Evolutionary conservation across 331 rosid species (phyloP).

Genomic region (Phaseolus coccineus): DNA sequence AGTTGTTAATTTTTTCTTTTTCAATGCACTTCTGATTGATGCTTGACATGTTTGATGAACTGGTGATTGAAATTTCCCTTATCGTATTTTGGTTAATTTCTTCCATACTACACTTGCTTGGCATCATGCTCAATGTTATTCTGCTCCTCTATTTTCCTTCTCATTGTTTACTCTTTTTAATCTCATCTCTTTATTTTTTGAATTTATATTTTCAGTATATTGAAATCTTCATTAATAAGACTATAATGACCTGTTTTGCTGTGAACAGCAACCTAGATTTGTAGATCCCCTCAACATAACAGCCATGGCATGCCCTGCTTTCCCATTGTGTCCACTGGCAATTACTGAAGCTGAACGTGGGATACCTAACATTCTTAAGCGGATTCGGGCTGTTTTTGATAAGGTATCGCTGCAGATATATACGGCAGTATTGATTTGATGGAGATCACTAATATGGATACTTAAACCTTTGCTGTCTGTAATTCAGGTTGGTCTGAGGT

Average conservation of each 20-base stretch:
- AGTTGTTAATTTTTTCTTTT: neutral
- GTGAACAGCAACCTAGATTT: conserved; percentile 75
- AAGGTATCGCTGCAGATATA: conserved; percentile 61
- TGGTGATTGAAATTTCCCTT: conserved; percentile 4
- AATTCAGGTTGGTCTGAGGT: conserved; percentile 90
- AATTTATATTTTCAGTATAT: neutral
- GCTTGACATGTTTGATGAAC: conserved; percentile 8
- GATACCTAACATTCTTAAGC: conserved; percentile 88
- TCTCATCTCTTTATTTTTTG: neutral
- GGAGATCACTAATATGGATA: conserved; percentile 29
- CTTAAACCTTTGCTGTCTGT: conserved; percentile 25
- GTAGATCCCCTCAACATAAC: conserved; percentile 96
- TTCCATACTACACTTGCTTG: conserved; percentile 7
- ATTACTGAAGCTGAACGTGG: conserved; percentile 98
- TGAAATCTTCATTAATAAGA: neutral
- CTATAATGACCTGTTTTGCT: conserved; percentile 43
- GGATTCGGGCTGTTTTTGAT: conserved; percentile 88
- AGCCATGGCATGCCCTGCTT: conserved; percentile 99
- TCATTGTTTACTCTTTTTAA: neutral
- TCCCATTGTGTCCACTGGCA: conserved; percentile 97
- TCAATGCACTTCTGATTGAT: conserved; percentile 6
- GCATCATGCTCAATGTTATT: conserved; percentile 22
- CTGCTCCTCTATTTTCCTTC: neutral
- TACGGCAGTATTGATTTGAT: conserved; percentile 23
- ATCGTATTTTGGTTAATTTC: conserved; percentile 7